These are phyloP conservation scores for Alternaria dauci DNA, from an alignment of 2,329 filamentous ascomycete species.

Conservation along the genomic window DNA sequence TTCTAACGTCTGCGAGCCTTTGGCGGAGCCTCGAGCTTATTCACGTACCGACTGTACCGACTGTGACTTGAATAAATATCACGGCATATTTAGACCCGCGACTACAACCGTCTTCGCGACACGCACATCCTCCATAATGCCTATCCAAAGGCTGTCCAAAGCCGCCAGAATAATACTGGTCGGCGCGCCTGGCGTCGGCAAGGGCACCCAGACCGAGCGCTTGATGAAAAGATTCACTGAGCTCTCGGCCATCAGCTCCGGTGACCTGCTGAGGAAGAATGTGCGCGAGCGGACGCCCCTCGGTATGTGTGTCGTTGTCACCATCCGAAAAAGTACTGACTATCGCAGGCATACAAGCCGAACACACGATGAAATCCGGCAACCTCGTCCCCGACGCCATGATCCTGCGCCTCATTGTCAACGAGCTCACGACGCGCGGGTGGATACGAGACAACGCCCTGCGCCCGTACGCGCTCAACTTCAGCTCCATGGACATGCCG, in stretches of 20 bases:
- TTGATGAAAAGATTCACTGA: constrained; percentile 87
- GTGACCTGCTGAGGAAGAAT: constrained; percentile 90
- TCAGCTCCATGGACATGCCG: constrained; percentile 43
- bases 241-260: constrained; percentile 89
- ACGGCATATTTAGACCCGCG: neutral
- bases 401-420: constrained; percentile 90
- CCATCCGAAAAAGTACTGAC: constrained; percentile 26
- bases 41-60: constrained; percentile 17
- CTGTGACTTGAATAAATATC: neutral
- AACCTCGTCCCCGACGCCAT: constrained; percentile 90
- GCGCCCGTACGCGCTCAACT: constrained; percentile 57
- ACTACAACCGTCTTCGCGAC: neutral
- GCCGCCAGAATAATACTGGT: constrained; percentile 94
- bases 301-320: constrained; percentile 61
- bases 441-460: constrained; percentile 71
- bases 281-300: constrained; percentile 87
- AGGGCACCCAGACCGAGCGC: constrained; percentile 93
- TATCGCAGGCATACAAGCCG: constrained; percentile 81
- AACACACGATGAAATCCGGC: constrained; percentile 85
- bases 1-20: constrained; percentile 32
- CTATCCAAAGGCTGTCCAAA: constrained; percentile 52
- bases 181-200: constrained; percentile 95
- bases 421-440: constrained; percentile 83
- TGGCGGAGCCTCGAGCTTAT: constrained; percentile 35
- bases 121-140: constrained; percentile 27